These are phyloP conservation scores for Gaertneriomyces sp. DNA, from an alignment of 192 early-diverging fungal genomes.

Conservation along the genomic window DNA sequence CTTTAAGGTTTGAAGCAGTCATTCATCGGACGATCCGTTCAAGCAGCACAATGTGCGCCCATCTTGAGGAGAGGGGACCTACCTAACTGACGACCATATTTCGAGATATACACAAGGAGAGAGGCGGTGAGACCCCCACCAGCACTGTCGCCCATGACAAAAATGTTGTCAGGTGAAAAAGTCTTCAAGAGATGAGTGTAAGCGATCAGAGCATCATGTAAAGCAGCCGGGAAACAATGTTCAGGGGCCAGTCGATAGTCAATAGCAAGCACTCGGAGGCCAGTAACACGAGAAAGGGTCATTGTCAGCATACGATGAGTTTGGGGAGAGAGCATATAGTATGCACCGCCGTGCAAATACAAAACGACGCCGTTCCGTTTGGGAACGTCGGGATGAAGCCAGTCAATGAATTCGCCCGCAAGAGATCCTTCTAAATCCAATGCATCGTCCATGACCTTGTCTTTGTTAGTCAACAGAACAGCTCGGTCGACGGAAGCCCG, in stretches of 20 bases:
- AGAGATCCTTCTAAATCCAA: background rate
- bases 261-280: conserved; percentile 27
- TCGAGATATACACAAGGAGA: background rate
- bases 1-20: background rate
- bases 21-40: too few species aligned
- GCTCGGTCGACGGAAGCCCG: background rate
- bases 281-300: conserved; percentile 28
- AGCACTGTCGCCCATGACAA: conserved; percentile 41
- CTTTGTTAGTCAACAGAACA: background rate
- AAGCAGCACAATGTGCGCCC: background rate
- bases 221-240: conserved; percentile 36
- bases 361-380: conserved; percentile 25
- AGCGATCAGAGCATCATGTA: conserved; percentile 45
- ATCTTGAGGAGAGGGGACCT: too few species aligned
- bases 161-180: conserved; percentile 32
- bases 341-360: conserved; percentile 47
- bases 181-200: conserved; percentile 43
- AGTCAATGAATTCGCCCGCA: conserved; percentile 1
- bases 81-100: too few species aligned
- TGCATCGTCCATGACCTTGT: background rate
- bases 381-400: background rate
- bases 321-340: conserved; percentile 26
- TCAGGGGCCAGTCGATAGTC: conserved; percentile 48
- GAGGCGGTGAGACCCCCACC: conserved; percentile 17
- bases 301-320: conserved; percentile 33